These are phyloP conservation scores for Didymella keratinophila DNA, from an alignment of 2,329 filamentous ascomycete genomes.

Conservation along the genomic window DNA sequence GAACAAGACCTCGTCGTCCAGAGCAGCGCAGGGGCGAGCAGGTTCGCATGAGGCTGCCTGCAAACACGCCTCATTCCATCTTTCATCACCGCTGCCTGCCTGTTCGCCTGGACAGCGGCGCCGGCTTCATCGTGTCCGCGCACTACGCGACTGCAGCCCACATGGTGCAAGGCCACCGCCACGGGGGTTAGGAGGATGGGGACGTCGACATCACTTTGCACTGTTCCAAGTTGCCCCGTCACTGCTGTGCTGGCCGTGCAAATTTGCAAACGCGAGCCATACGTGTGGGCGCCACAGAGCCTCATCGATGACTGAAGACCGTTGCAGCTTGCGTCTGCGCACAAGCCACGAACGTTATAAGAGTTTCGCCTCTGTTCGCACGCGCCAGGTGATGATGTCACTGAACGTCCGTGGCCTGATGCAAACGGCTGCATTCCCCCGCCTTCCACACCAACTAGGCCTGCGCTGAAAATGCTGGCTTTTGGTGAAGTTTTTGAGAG, in stretches of 20 bases:
- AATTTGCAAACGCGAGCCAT: neutral
- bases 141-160: conserved; percentile 16
- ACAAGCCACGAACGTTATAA: conserved; percentile 16
- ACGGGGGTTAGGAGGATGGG: conserved; percentile 8
- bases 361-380: conserved; percentile 14
- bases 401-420: conserved; percentile 10
- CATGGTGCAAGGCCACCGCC: conserved; percentile 19
- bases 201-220: conserved; percentile 11
- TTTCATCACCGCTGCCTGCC: conserved; percentile 15
- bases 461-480: neutral
- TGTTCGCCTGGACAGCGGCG: conserved; percentile 19
- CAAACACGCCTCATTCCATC: conserved; percentile 20
- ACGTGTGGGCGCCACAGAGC: conserved; percentile 7
- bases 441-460: neutral
- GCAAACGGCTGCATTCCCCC: conserved; percentile 17
- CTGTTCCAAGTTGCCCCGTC: neutral
- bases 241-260: conserved; percentile 4
- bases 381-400: conserved; percentile 23
- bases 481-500: neutral
- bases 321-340: conserved; percentile 9
- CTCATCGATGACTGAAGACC: conserved; percentile 10
- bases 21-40: conserved; percentile 3
- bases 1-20: conserved; percentile 24
- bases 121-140: conserved; percentile 15
- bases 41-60: conserved; percentile 11